These are phyloP conservation scores for Aspergillus fumigatus DNA, from an alignment of 2,329 filamentous ascomycete species.

Conservation along the genomic window DNA sequence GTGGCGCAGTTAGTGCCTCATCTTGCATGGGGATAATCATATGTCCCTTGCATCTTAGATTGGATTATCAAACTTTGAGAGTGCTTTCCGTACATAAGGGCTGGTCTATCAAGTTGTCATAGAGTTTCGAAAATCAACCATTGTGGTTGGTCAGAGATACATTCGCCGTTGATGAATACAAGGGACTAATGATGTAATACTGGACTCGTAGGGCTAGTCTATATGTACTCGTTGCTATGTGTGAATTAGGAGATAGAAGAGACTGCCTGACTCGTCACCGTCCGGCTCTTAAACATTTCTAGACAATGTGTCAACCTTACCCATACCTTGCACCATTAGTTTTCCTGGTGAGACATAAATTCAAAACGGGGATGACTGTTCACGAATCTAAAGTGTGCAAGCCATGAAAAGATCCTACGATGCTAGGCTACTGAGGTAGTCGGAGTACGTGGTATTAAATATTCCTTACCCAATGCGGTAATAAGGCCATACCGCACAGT, in stretches of 20 bases:
- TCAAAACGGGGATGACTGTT: background rate
- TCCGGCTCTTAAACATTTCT: no score
- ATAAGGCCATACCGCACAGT: background rate
- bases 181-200: no score
- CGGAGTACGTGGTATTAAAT: background rate
- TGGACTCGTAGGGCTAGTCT: no score
- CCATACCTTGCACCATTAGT: background rate
- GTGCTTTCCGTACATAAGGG: background rate
- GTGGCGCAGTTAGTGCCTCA: background rate
- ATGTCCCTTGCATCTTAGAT: background rate
- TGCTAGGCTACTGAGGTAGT: background rate
- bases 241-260: no score
- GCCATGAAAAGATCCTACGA: background rate
- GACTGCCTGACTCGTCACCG: no score
- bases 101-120: background rate
- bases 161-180: background rate
- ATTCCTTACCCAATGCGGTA: background rate
- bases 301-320: background rate
- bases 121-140: background rate
- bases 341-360: background rate
- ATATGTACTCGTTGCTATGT: no score
- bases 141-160: background rate
- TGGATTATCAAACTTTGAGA: background rate
- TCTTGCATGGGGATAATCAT: background rate
- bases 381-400: background rate